Percentiles rank a stretch among this genome's conserved stretches.
Conservation (phyloP, 306 rosid genomes). For the Dryas alaskensis region DNA sequence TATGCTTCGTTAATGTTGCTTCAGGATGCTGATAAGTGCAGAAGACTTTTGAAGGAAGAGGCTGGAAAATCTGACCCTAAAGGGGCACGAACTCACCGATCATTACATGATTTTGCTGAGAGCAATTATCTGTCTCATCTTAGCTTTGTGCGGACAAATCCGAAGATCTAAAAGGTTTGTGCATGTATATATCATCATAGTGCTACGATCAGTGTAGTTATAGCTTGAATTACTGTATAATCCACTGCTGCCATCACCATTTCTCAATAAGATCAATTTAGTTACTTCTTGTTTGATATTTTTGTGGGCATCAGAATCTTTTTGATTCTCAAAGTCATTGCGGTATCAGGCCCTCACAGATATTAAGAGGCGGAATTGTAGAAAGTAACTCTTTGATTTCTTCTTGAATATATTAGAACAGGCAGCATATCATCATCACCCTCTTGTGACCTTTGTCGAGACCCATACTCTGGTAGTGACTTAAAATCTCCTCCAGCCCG, state of each 20-base stretch:
- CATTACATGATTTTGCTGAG: conserved; percentile 90
- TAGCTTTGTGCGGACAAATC: conserved; percentile 57
- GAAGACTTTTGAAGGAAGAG: conserved; percentile 53
- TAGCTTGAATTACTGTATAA: neutral
- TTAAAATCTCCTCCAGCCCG: no score
- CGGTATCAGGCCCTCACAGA: no score
- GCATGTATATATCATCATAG: neutral
- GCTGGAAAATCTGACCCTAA: conserved; percentile 45
- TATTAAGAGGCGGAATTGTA: no score
- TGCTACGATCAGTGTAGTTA: neutral
- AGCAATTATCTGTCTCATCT: conserved; percentile 69
- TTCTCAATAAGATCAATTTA: neutral
- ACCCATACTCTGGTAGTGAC: no score
- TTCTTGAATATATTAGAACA: no score
- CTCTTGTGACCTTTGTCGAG: no score
- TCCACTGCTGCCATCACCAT: neutral
- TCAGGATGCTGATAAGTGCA: conserved; percentile 68
- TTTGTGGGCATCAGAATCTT: no score
- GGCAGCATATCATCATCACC: no score
- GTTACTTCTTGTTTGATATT: neutral
- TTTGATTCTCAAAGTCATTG: no score
- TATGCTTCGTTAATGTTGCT: conserved; percentile 28
- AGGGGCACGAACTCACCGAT: conserved; percentile 62
- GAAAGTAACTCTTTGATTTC: no score
- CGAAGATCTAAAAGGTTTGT: conserved; percentile 43